Evolutionary conservation across 805 yeast genomes (phyloP).

Genomic region (Barnettozyma siamensis): DNA sequence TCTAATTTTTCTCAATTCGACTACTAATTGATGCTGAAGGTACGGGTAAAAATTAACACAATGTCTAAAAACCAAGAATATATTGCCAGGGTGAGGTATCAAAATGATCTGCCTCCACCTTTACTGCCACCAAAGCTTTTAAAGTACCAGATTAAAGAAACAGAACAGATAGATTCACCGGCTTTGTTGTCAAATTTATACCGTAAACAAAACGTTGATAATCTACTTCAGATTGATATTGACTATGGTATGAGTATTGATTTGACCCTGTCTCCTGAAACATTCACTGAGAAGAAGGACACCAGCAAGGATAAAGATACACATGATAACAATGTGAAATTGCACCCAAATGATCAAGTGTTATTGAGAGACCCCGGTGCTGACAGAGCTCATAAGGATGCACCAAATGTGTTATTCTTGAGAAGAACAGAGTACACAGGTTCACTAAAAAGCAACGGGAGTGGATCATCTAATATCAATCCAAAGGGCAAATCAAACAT

Average conservation of each 20-base stretch:
- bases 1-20: too few relatives aligned
- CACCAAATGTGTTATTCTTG: slow-evolving; percentile 60
- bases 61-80: slow-evolving; percentile 62
- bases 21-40: too few relatives aligned
- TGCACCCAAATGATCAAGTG: slow-evolving; percentile 74
- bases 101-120: slow-evolving; percentile 89
- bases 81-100: slow-evolving; percentile 76
- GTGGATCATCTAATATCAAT: neutral
- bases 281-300: slow-evolving; percentile 39
- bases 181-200: slow-evolving; percentile 64
- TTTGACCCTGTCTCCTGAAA: slow-evolving; percentile 56
- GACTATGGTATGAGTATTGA: slow-evolving; percentile 76
- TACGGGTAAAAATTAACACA: too few relatives aligned
- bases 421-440: slow-evolving; percentile 88
- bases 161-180: slow-evolving; percentile 44
- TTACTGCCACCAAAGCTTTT: slow-evolving; percentile 84
- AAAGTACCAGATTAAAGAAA: slow-evolving; percentile 37
- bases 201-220: slow-evolving; percentile 60
- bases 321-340: slow-evolving; percentile 29
- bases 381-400: slow-evolving; percentile 30
- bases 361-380: slow-evolving; percentile 74
- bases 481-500: slow-evolving; percentile 10
- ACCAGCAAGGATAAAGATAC: slow-evolving; percentile 20
- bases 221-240: slow-evolving; percentile 52
- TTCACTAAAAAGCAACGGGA: slow-evolving; percentile 14